Evolutionary conservation across 2,329 filamentous ascomycete genomes (phyloP).

Genomic region (Daldinia sp.): DNA sequence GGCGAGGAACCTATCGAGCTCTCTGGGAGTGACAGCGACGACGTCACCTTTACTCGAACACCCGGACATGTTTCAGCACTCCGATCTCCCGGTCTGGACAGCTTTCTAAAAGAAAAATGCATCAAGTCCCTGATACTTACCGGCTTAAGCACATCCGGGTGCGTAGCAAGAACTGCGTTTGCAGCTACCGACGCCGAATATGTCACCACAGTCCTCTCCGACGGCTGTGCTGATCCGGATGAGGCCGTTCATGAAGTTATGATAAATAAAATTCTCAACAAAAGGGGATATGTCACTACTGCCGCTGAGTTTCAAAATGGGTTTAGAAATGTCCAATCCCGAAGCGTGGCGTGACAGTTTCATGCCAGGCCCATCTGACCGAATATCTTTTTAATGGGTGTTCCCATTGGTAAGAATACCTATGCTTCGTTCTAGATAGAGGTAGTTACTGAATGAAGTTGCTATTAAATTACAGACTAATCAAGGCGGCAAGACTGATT

Average conservation of each 20-base stretch:
- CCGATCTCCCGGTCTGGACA: background rate
- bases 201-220: background rate
- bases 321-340: background rate
- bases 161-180: background rate
- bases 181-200: background rate
- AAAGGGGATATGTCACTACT: background rate
- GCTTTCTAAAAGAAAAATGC: background rate
- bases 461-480: too few relatives aligned
- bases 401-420: too few relatives aligned
- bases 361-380: background rate
- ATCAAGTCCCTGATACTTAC: background rate
- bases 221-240: background rate
- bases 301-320: background rate
- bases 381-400: background rate
- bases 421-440: too few relatives aligned
- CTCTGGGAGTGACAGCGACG: background rate
- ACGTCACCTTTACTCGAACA: background rate
- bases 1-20: background rate
- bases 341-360: background rate
- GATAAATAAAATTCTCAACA: background rate
- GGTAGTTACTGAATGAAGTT: too few relatives aligned
- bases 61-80: background rate
- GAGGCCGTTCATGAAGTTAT: background rate
- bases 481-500: too few relatives aligned
- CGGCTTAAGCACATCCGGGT: background rate